Conservation (phyloP, 2,329 filamentous ascomycete genomes). For the Xylaria sp. region DNA sequence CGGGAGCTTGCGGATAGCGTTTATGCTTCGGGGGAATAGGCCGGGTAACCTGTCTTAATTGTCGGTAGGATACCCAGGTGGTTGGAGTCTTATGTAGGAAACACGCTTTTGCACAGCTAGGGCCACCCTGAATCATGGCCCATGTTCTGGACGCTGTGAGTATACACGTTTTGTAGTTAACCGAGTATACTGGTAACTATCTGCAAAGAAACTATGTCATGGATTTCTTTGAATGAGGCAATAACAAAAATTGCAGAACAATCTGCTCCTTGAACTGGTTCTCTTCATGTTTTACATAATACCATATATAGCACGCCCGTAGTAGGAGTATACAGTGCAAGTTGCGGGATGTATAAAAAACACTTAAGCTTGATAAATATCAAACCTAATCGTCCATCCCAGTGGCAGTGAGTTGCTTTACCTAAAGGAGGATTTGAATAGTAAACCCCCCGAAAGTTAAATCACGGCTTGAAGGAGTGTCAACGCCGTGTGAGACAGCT, state of each 20-base stretch:
- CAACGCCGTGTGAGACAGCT: background rate
- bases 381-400: background rate
- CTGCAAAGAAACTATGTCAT: slow-evolving; percentile 22
- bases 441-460: background rate
- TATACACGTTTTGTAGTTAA: slow-evolving; percentile 28
- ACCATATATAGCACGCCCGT: background rate
- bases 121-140: slow-evolving; percentile 2
- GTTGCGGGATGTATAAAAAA: background rate
- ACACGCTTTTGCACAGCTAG: slow-evolving; percentile 20
- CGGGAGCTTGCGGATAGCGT: slow-evolving; percentile 14
- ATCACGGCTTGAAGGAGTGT: background rate
- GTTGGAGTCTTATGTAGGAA: slow-evolving; percentile 30
- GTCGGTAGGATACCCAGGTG: slow-evolving; percentile 18
- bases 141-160: slow-evolving; percentile 19
- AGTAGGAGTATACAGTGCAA: background rate
- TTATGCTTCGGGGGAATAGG: slow-evolving; percentile 6
- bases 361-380: background rate
- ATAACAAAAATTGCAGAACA: background rate
- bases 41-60: slow-evolving; percentile 25
- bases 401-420: background rate
- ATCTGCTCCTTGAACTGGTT: background rate
- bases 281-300: background rate
- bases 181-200: slow-evolving; percentile 22
- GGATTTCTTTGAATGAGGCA: slow-evolving; percentile 17
- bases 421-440: background rate